These are phyloP conservation scores for Globisporangium megalacanthum DNA, from an alignment of 352 stramenopile species.

Conservation along the genomic window DNA sequence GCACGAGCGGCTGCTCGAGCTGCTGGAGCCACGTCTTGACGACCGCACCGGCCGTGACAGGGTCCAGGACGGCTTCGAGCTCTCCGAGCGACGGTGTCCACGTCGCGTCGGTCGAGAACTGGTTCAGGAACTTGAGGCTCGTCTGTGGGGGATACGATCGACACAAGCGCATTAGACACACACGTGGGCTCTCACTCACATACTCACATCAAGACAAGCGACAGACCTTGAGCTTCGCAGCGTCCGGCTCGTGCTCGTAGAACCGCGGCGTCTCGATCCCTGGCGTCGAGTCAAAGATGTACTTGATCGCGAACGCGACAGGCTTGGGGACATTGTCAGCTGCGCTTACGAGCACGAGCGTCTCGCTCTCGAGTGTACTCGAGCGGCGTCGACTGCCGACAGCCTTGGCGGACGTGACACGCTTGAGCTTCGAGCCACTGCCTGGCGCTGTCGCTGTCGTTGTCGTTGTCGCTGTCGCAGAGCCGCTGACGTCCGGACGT, in stretches of 20 bases:
- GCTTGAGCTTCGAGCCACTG: not conserved
- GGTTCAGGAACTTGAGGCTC: constrained; percentile 60
- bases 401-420: constrained; percentile 18
- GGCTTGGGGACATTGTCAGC: constrained; percentile 50
- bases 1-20: constrained; percentile 58
- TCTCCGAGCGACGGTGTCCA: constrained; percentile 56
- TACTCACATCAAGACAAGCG: not conserved
- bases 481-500: constrained; percentile 31
- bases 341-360: constrained; percentile 28
- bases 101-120: constrained; percentile 32
- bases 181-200: not conserved
- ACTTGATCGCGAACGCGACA: constrained; percentile 63
- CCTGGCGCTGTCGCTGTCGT: constrained; percentile 10
- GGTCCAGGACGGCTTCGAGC: constrained; percentile 48
- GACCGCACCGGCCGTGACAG: constrained; percentile 49
- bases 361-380: constrained; percentile 44
- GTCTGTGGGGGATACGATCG: constrained; percentile 5
- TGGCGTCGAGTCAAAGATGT: constrained; percentile 76
- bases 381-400: constrained; percentile 27
- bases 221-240: constrained; percentile 47
- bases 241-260: constrained; percentile 52
- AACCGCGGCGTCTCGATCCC: constrained; percentile 73
- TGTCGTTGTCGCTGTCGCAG: constrained; percentile 7
- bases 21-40: constrained; percentile 64
- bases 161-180: not conserved